Conservation (phyloP, 2,329 filamentous ascomycete species). For the Claviceps sorghi region DNA sequence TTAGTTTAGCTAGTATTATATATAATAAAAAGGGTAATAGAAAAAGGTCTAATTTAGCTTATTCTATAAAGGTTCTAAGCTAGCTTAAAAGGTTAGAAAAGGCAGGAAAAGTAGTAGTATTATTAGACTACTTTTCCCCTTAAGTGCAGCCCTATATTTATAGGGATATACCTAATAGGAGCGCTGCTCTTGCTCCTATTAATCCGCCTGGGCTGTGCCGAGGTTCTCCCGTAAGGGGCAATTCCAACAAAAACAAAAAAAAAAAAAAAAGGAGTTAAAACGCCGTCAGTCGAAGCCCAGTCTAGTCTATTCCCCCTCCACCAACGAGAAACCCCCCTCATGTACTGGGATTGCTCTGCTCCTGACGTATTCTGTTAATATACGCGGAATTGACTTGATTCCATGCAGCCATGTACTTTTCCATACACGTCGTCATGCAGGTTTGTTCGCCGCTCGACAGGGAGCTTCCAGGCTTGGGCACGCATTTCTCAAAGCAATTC, state of each 20-base stretch:
- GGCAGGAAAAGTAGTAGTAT: too few relatives aligned
- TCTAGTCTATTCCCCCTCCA: neutral
- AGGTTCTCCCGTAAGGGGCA: too few relatives aligned
- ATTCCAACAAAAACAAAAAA: neutral
- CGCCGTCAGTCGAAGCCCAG: neutral
- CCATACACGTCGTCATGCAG: slow-evolving; percentile 65
- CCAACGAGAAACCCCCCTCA: neutral
- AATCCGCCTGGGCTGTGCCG: too few relatives aligned
- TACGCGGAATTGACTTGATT: slow-evolving; percentile 59
- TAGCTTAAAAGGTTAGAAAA: too few relatives aligned
- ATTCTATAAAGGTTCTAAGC: too few relatives aligned
- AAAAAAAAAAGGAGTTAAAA: neutral
- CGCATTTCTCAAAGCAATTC: slow-evolving; percentile 66
- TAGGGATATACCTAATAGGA: too few relatives aligned
- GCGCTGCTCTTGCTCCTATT: too few relatives aligned
- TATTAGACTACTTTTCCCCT: too few relatives aligned
- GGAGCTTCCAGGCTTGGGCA: slow-evolving; percentile 52
- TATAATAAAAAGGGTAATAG: too few relatives aligned
- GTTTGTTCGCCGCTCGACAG: slow-evolving; percentile 53
- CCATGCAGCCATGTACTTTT: slow-evolving; percentile 74
- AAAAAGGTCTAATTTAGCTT: too few relatives aligned
- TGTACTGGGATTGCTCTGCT: slow-evolving; percentile 23
- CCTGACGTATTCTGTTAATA: slow-evolving; percentile 47
- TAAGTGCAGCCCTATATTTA: too few relatives aligned
- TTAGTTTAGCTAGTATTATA: too few relatives aligned